phyloP scores from a whole-genome alignment of 768 basidiomycete genomes.

The Amanita brunnescens region DNA sequence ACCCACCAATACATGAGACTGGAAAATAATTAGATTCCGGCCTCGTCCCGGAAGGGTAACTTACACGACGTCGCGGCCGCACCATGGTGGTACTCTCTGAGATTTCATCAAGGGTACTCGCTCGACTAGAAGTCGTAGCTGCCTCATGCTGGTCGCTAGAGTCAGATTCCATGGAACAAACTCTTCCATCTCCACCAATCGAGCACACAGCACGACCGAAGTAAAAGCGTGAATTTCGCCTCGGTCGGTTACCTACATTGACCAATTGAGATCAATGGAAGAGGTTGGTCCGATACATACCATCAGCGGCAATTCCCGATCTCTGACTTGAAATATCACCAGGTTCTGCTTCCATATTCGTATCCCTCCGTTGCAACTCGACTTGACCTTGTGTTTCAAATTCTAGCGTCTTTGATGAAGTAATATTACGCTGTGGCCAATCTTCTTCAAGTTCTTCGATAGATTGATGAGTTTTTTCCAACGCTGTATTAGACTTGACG shows the following conservation, averaged over 20 bases:
- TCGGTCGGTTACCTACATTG: too few relatives aligned
- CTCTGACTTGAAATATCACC: background rate
- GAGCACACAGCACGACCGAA: too few relatives aligned
- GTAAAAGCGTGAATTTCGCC: too few relatives aligned
- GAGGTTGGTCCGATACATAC: too few relatives aligned
- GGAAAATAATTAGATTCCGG: background rate
- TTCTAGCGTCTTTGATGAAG: background rate
- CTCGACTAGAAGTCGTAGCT: background rate
- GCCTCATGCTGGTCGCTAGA: too few relatives aligned
- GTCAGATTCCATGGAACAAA: background rate
- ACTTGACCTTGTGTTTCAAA: background rate
- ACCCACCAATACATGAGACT: background rate
- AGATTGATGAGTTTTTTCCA: background rate
- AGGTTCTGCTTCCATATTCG: too few relatives aligned
- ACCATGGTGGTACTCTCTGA: background rate
- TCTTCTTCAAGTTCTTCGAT: background rate
- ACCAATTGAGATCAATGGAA: too few relatives aligned
- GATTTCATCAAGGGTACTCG: background rate
- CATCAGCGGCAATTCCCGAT: too few relatives aligned
- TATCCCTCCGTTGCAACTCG: background rate
- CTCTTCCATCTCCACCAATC: background rate
- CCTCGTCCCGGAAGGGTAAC: background rate
- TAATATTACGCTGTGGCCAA: background rate
- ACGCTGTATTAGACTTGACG: too few relatives aligned
- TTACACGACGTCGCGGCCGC: background rate